These are phyloP conservation scores for Neonectria coccinea DNA, from an alignment of 2,329 filamentous ascomycete genomes.

Conservation along the genomic window DNA sequence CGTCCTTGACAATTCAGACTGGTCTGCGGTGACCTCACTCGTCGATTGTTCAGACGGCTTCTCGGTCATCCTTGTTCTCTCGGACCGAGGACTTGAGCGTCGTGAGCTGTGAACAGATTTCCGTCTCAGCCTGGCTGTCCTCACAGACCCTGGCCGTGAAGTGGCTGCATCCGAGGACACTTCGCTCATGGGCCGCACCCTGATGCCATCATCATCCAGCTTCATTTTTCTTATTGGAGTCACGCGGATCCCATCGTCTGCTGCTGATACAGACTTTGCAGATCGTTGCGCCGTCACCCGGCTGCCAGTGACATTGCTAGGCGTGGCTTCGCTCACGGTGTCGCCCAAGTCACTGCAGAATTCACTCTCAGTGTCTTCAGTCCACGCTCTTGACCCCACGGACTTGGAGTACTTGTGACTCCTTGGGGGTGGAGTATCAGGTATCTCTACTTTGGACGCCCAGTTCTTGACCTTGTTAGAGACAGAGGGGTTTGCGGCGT, in stretches of 20 bases:
- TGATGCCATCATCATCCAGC: slow-evolving; percentile 49
- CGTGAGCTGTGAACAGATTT: slow-evolving; percentile 46
- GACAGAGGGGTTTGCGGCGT: slow-evolving; percentile 65
- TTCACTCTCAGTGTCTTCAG: slow-evolving; percentile 45
- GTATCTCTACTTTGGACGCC: slow-evolving; percentile 67
- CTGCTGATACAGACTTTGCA: slow-evolving; percentile 42
- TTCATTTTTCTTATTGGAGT: slow-evolving; percentile 52
- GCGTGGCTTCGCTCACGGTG: slow-evolving; percentile 47
- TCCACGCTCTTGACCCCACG: slow-evolving; percentile 43
- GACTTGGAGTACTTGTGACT: slow-evolving; percentile 54
- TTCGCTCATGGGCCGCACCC: slow-evolving; percentile 46
- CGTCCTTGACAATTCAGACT: slow-evolving; percentile 32
- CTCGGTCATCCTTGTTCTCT: slow-evolving; percentile 45
- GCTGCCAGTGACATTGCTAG: slow-evolving; percentile 41
- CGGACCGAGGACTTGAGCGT: slow-evolving; percentile 44
- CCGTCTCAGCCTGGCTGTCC: slow-evolving; percentile 42
- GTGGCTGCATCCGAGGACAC: slow-evolving; percentile 43
- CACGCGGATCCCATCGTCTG: slow-evolving; percentile 59
- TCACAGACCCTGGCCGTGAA: slow-evolving; percentile 37
- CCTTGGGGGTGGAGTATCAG: slow-evolving; percentile 54
- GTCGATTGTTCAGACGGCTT: slow-evolving; percentile 31
- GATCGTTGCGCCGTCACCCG: slow-evolving; percentile 37
- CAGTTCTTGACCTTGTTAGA: slow-evolving; percentile 72
- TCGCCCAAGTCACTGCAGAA: slow-evolving; percentile 44
- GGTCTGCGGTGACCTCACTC: slow-evolving; percentile 32